Evolutionary conservation across 257 asterid genomes (phyloP), one percentile per base, ranked within the genome.

Genomic region (Fraxinus anomala): DNA sequence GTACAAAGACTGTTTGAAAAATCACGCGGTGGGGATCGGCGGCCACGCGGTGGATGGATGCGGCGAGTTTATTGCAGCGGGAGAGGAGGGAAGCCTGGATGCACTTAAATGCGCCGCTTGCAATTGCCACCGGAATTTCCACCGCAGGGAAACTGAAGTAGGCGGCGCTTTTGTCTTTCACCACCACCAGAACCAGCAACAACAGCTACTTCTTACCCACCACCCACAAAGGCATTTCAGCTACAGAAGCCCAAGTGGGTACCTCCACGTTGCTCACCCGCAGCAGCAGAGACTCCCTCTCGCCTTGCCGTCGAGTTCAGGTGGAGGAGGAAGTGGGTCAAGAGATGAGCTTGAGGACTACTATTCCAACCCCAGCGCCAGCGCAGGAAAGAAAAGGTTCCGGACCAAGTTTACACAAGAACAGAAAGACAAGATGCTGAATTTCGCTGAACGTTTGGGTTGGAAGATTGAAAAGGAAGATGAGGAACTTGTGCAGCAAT

Each of bases 31-130:
- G 12, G 88, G 89, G 68, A 87, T 90, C 66, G 94, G 96, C 19
- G 90, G 88, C 68, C 88, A 92, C 83, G 96, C 96, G 68, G 89
- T 87, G 3, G 97, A 92, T 80, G 97, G 97, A 72, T 92, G 97
- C 83, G 92, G 96, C 49, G 92, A 92, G 89, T 92, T 92, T 79
- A 80, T 92, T 73, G 81, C 96, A 3, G 91, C 93, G 23, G 97
- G 97, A 36, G 87, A 85, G 12, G 93, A 90, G 0, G 96, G 94
- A 51, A 77, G 89, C 0, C 86, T 87, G 0, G 96, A 89, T 19
- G 86, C 90, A 24, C 92, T 92, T 66, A 83, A 80, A 73, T 92
- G 97, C 84, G 97, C 96, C 75, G 92, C 93, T 78, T 90, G 96
- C 79, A 86, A 67, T 68, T 92, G 96, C 89, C 97, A 92, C 91